Percentiles rank a stretch among this genome's conserved stretches.
phyloP scores from a whole-genome alignment of 2,329 filamentous ascomycete species.

The Epichloe sibirici region DNA sequence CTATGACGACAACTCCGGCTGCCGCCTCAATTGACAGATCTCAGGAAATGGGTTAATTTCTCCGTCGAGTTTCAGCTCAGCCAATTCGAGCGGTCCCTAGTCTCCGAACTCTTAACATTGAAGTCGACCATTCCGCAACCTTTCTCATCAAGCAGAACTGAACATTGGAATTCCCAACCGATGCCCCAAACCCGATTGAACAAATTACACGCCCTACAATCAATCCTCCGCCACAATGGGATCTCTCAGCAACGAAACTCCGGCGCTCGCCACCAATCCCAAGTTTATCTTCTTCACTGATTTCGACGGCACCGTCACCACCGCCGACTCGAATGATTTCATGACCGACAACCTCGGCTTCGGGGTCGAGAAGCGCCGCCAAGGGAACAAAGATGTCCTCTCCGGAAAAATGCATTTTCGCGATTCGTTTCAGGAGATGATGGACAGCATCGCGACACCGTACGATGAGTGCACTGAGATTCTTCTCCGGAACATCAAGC shows the following conservation, averaged over 20 bases:
- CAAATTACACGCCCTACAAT: background rate
- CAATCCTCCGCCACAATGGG: constrained; percentile 25
- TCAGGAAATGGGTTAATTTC: background rate
- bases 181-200: background rate
- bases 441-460: constrained; percentile 71
- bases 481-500: constrained; percentile 68
- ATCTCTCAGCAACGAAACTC: constrained; percentile 31
- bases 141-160: no score
- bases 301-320: constrained; percentile 93
- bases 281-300: constrained; percentile 98
- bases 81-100: no score
- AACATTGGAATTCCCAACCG: background rate
- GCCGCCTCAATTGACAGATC: background rate
- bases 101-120: no score
- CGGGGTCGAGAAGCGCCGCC: constrained; percentile 55
- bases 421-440: constrained; percentile 83
- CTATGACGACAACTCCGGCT: constrained; percentile 9
- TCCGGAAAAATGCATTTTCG: constrained; percentile 60
- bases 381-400: constrained; percentile 68
- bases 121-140: no score
- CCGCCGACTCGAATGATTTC: constrained; percentile 51
- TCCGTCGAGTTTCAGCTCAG: background rate
- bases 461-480: constrained; percentile 72
- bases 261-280: constrained; percentile 55
- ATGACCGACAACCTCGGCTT: constrained; percentile 90